Evolutionary conservation across 2,329 filamentous ascomycete genomes (phyloP).

Genomic region (Pestalotiopsis fici): DNA sequence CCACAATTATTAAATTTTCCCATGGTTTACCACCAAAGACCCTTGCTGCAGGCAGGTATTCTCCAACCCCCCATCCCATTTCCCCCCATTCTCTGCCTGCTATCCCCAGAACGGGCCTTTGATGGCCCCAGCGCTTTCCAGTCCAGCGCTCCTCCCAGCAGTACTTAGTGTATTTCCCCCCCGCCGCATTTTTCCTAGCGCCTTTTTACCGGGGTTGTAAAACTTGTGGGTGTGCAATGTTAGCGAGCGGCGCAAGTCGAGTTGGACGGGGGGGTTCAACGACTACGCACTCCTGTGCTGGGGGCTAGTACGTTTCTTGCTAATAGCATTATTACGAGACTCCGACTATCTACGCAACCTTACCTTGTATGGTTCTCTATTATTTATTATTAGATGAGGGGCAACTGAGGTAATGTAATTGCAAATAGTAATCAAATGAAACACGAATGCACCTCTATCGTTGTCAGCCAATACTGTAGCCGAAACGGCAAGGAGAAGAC

Average conservation of each 20-base stretch:
- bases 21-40: neutral
- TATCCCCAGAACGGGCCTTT: neutral
- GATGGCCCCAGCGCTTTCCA: neutral
- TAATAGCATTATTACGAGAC: too few species aligned
- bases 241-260: neutral
- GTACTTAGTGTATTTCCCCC: too few species aligned
- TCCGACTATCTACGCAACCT: too few species aligned
- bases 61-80: neutral
- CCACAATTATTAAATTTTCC: neutral
- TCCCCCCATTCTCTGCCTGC: neutral
- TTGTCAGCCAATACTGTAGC: neutral
- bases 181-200: neutral
- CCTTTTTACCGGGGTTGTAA: neutral
- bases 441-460: neutral
- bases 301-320: neutral
- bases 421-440: neutral
- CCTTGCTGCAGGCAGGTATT: neutral
- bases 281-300: neutral
- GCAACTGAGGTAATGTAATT: neutral
- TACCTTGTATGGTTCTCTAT: neutral
- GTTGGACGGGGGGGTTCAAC: neutral
- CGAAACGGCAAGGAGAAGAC: neutral
- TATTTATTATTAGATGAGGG: neutral
- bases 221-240: neutral
- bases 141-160: neutral